These are phyloP conservation scores for Hymenoscyphus fraxineus DNA, from an alignment of 2,329 filamentous ascomycete genomes.

Conservation along the genomic window DNA sequence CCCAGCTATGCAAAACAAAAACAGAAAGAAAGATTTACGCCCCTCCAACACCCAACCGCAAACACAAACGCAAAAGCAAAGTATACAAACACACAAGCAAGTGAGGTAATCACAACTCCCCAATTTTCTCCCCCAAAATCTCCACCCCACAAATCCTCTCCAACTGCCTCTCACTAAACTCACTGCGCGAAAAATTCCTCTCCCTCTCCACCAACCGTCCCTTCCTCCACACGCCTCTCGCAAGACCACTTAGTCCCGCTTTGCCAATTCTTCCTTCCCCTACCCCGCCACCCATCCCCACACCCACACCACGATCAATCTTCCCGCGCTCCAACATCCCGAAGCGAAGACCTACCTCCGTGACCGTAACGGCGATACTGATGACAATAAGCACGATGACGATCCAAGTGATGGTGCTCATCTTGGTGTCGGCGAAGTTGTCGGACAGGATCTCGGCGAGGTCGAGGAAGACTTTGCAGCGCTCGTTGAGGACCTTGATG, in stretches of 20 bases:
- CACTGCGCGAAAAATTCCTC: conserved; percentile 29
- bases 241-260: too few relatives aligned
- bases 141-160: conserved; percentile 32
- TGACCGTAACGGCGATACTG: conserved; percentile 85
- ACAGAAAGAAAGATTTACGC: too few relatives aligned
- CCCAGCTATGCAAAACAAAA: neutral
- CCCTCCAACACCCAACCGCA: neutral
- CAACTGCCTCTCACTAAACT: conserved; percentile 30
- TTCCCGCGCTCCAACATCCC: conserved; percentile 55
- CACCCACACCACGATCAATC: conserved; percentile 1
- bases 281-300: conserved; percentile 5
- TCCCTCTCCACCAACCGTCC: neutral
- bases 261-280: neutral
- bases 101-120: conserved; percentile 21
- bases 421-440: conserved; percentile 88
- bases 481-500: conserved; percentile 94
- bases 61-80: neutral
- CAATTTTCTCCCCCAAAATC: conserved; percentile 25
- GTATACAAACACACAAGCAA: neutral
- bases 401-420: conserved; percentile 97
- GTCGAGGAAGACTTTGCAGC: conserved; percentile 93
- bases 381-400: conserved; percentile 90
- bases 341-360: conserved; percentile 85
- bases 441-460: conserved; percentile 93
- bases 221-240: neutral